Evolutionary conservation across 2,329 filamentous ascomycete genomes (phyloP).

Genomic region (Exophiala oligosperma): DNA sequence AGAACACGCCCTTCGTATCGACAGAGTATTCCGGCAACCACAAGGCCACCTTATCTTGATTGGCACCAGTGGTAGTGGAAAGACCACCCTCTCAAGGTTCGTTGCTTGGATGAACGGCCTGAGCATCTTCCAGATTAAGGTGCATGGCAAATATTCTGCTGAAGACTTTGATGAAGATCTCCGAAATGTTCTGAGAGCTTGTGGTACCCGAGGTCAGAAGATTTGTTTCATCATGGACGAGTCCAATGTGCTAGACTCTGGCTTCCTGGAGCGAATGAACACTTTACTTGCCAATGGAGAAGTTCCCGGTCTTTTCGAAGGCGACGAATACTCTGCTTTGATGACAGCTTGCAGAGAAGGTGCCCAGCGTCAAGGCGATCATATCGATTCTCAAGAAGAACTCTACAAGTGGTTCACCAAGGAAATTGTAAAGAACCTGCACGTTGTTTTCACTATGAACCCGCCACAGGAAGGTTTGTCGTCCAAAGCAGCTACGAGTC

Average conservation of each 20-base stretch:
- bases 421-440: constrained; percentile 97
- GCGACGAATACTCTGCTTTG: constrained; percentile 95
- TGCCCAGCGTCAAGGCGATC: constrained; percentile 88
- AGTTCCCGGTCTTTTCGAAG: constrained; percentile 96
- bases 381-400: constrained; percentile 96
- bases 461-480: constrained; percentile 92
- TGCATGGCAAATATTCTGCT: constrained; percentile 95
- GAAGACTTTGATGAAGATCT: constrained; percentile 99
- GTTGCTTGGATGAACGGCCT: constrained; percentile 99
- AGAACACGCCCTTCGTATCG: constrained; percentile 96
- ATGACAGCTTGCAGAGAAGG: constrained; percentile 99
- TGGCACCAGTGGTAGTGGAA: constrained; percentile 96
- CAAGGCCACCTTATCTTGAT: constrained; percentile 98
- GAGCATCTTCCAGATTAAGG: constrained; percentile 99
- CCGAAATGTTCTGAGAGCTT: constrained; percentile 86
- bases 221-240: constrained; percentile 99
- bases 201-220: constrained; percentile 97
- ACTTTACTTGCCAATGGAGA: constrained; percentile 98
- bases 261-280: constrained; percentile 99
- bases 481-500: constrained; percentile 95
- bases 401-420: constrained; percentile 99
- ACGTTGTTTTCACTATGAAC: constrained; percentile 99
- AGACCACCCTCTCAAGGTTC: constrained; percentile 96
- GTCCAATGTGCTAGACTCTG: constrained; percentile 95
- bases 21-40: constrained; percentile 96